Evolutionary conservation across 805 yeast species (phyloP), one percentile per base, ranked within the genome.

Genomic region (Wickerhamomyces canadensis): DNA sequence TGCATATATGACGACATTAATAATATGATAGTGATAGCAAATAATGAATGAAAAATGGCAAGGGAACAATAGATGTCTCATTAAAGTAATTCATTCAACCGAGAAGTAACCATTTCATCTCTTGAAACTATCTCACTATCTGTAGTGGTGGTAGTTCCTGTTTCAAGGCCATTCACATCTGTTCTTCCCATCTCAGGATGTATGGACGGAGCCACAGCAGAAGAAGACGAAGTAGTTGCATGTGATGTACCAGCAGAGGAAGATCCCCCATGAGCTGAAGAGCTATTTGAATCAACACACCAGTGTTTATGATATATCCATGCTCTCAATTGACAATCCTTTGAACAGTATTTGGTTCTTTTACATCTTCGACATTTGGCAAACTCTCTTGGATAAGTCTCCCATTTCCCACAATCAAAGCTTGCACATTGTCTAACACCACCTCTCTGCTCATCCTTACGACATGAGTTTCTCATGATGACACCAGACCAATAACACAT

Each of bases 401-500:
- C 98, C 98, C 98, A 91, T 55, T 74, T 80, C 10, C 97, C 97
- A 63, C 98, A 91, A 19, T 78, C 83, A 49, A 88, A 84, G 57
- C 81, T 82, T 1, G 97, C 96, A 61, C 98, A 91, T 62, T 93
- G 98, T 36, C 98, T 72, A 22, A 91, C 83, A 2, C 97, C 96
- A 14, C 91, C 91, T 40, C 82, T 73, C 30, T 72, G 59, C 54
- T 89, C 97, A 57, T 91, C 93, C 52, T 89, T 80, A 40, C 97
- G 74, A 57, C 96, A 91, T 1, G 96, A 88, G 59, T 93, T 93
- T 38, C 98, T 71, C 89, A 93, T 93, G 27, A 89, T 87, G n/a
- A 91, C 95, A 4, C 96, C 93, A 3, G 97, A 86, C 98, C 98
- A 91, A 60, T 89, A 88, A 48, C 84, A 81, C 68, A 88, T 78